Evolutionary conservation across 2,329 filamentous ascomycete species (phyloP).

Genomic region (Colletotrichum higginsianum): DNA sequence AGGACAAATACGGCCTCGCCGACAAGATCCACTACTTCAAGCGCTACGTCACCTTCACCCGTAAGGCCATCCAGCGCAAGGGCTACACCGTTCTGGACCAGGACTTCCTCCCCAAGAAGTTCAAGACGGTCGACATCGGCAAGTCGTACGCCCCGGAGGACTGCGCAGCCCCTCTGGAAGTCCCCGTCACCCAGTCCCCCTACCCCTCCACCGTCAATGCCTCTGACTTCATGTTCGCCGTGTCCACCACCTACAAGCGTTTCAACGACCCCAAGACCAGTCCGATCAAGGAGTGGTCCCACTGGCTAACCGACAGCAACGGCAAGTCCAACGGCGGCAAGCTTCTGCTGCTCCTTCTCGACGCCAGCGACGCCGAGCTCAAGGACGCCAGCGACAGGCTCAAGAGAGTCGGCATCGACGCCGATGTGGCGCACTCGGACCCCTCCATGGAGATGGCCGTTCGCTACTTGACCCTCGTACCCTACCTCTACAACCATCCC

Average conservation of each 20-base stretch:
- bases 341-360: constrained; percentile 67
- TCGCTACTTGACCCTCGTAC: constrained; percentile 69
- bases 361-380: constrained; percentile 67
- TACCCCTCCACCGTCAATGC: constrained; percentile 66
- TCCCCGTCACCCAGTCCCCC: constrained; percentile 66
- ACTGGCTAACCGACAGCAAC: constrained; percentile 71
- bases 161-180: constrained; percentile 65
- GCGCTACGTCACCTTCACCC: constrained; percentile 67
- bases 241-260: constrained; percentile 71
- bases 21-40: constrained; percentile 70
- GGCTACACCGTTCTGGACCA: constrained; percentile 66
- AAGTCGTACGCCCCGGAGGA: constrained; percentile 58
- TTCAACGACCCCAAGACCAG: constrained; percentile 67
- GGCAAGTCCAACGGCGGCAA: constrained; percentile 71
- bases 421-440: constrained; percentile 70
- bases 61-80: constrained; percentile 64
- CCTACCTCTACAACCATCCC: constrained; percentile 67
- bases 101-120: constrained; percentile 61
- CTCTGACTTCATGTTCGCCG: constrained; percentile 71
- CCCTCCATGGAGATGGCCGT: constrained; percentile 70
- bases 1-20: constrained; percentile 63
- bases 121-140: constrained; percentile 64
- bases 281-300: constrained; percentile 71
- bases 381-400: constrained; percentile 64
- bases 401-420: constrained; percentile 66